Evolutionary conservation across 768 basidiomycete species (phyloP).

Genomic region (Russula sp.): DNA sequence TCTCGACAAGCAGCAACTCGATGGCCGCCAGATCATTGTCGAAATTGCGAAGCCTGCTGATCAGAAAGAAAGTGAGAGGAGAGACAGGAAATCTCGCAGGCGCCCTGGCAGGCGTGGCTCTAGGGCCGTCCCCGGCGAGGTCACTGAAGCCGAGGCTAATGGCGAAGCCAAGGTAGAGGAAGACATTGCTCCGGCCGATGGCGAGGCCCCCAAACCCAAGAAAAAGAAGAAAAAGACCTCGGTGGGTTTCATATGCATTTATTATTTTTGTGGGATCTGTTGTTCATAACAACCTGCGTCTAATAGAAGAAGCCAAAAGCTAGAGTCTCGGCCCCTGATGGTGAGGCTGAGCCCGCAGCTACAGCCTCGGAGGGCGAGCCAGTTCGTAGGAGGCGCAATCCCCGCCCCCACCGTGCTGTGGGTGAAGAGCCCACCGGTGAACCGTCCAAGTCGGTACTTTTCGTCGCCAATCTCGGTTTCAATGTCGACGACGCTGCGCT

Average conservation of each 20-base stretch:
- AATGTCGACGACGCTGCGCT: slow-evolving; percentile 82
- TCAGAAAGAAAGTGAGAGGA: slow-evolving; percentile 78
- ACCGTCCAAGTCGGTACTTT: slow-evolving; percentile 83
- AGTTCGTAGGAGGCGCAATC: slow-evolving; percentile 48
- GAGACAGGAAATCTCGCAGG: slow-evolving; percentile 61
- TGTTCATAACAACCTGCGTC: slow-evolving; percentile 36
- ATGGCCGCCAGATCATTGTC: slow-evolving; percentile 81
- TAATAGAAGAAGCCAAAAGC: slow-evolving; percentile 39
- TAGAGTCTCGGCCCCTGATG: slow-evolving; percentile 29
- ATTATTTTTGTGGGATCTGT: slow-evolving; percentile 23
- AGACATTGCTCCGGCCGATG: slow-evolving; percentile 43
- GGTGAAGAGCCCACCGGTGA: slow-evolving; percentile 84
- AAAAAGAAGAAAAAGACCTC: slow-evolving; percentile 73
- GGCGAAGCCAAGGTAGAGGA: slow-evolving; percentile 60
- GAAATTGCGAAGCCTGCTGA: slow-evolving; percentile 90
- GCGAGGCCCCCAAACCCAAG: slow-evolving; percentile 58
- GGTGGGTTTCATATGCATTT: slow-evolving; percentile 30
- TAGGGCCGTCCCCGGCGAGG: slow-evolving; percentile 83
- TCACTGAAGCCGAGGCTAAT: slow-evolving; percentile 83
- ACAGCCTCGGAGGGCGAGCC: slow-evolving; percentile 38
- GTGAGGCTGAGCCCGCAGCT: slow-evolving; percentile 34
- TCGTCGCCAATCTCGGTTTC: slow-evolving; percentile 98
- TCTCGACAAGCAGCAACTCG: slow-evolving; percentile 85
- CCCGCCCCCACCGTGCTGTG: slow-evolving; percentile 56
- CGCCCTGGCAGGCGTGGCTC: slow-evolving; percentile 78